Base-by-base conservation (phyloP, 768 basidiomycete species). In the Tylopilus vinaceipallidus region DNA sequence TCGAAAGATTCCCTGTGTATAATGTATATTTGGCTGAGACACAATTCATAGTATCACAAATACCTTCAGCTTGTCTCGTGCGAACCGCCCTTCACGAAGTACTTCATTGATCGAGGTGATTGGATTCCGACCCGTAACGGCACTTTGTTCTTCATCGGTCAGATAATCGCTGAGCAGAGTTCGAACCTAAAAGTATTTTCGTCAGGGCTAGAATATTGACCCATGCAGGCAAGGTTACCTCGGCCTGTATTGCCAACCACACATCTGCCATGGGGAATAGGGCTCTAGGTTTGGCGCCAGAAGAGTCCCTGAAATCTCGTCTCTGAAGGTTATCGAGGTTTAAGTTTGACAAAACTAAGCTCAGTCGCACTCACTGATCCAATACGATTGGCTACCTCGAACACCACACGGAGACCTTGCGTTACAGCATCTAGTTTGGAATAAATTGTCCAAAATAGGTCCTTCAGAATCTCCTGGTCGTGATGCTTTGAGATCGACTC, bases 371-470 rank as follows among this genome's bases (percentile, higher is more conserved):
- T 70, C 63, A 97, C 95, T 53, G 88, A 88, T 57, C 90, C 90
- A 45, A 99, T 94, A 47, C 94, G 81, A 57, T 86, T 88, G 1
- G 91, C 79, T 6, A 98, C 88, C 66, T 99, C 97, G 54, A 86
- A 93, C 3, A 94, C 80, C 4, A 97, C 86, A 45, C 94, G 76
- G 53, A 97, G 73, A 10, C 95, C 91, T 65, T 99, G 95, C 13
- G 88, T 78, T 17, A 98, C 89, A 26, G 97, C 97, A 62, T 94
- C 87, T 40, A 99, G 62, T 68, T 99, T 98, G 14, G 93, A 97
- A 65, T 92, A 99, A 14, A 95, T 64, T 2, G 95, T 97, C 95
- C 95, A 98, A 68, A 98, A 98, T 30, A 99, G 76, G 66, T 98
- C 97, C 52, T 75, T 79, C 46, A 99, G 67, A 13, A 88, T 87